Conservation (phyloP, 2,329 filamentous ascomycete species). For the Pyricularia grisea region DNA sequence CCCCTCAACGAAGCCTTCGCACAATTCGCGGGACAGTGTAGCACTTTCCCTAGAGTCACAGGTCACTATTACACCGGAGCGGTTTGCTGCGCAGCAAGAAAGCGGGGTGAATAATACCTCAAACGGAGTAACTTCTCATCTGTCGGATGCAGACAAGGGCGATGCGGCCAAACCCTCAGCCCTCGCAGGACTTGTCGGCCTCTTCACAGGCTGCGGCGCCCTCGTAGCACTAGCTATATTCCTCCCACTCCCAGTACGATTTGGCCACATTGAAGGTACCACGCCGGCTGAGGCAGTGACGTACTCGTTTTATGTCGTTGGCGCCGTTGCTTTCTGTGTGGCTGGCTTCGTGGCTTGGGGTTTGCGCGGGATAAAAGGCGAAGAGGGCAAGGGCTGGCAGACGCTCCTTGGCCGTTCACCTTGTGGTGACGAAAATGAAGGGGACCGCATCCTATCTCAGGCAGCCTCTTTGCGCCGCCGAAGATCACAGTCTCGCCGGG, state of each 20-base stretch:
- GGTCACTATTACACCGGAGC: constrained; percentile 62
- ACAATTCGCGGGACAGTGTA: constrained; percentile 44
- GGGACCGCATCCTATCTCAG: neutral
- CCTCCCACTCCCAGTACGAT: constrained; percentile 75
- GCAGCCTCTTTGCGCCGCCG: neutral
- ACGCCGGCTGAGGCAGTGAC: constrained; percentile 67
- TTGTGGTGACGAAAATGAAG: neutral
- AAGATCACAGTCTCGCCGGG: neutral
- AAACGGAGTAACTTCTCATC: neutral
- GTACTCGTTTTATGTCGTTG: constrained; percentile 83
- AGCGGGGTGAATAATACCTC: constrained; percentile 1
- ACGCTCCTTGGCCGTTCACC: constrained; percentile 35
- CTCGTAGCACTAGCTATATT: constrained; percentile 76
- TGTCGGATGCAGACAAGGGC: constrained; percentile 13
- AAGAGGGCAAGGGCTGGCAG: constrained; percentile 67
- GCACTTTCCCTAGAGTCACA: constrained; percentile 65
- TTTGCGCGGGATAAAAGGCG: constrained; percentile 57
- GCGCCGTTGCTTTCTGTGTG: constrained; percentile 59
- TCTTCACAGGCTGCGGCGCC: constrained; percentile 88
- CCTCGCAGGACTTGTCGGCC: constrained; percentile 80
- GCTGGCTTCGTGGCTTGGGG: constrained; percentile 72
- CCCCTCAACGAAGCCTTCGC: constrained; percentile 22
- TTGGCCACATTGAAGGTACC: constrained; percentile 61
- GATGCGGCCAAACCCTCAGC: constrained; percentile 38
- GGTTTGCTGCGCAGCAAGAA: constrained; percentile 25